Evolutionary conservation across 352 stramenopile species (phyloP), one percentile per base, ranked within the genome.

Genomic region (Globisporangium radiosum): DNA sequence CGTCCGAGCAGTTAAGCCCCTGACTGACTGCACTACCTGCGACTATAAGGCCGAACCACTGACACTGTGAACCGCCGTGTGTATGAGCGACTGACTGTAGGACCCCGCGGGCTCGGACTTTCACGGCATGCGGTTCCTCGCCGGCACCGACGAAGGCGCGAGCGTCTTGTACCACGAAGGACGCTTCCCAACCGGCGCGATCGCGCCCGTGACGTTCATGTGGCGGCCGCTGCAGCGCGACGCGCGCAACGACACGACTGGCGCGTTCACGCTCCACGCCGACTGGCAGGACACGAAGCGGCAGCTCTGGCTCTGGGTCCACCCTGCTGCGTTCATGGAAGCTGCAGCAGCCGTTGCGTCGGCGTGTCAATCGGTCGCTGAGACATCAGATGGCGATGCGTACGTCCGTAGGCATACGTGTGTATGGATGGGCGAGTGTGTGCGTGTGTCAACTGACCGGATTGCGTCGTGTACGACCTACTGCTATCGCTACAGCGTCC

Each of bases 231-330:
- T 83, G 37, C 43, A 72, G 13, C 55, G 44, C 1, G 76, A 87
- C 36, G 69, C 64, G n/a, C 56, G 43, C n/a, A 15, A 47, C 42
- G 40, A 43, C 17, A 53, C 6, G 36, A 56, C 7, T 15, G 47
- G 8, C 13, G 47, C 52, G 36, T 82, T 84, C 36, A 50, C 70
- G 52, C 47, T 85, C 48, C 68, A 75, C 10, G 48, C 73, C 1
- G 64, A 74, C 5, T 86, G 69, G 68, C 68, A 78, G 25, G 61
- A 42, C 17, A 72, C 59, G n/a, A 87, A 82, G 57, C 72, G 81
- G 2, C 79, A 92, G 57, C 57, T 92, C 15, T 92, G 83, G 83
- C 64, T 92, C 0, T 92, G 83, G 83, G 76, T 92, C 51, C 83
- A 92, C 47, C 75, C 83, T 5, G 78, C 81, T 8, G 78, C 79